A percentile compares a stretch with the other conserved stretches of the same genome.
Conservation (phyloP, 129 eudicot genomes). For the Mikania micrantha region DNA sequence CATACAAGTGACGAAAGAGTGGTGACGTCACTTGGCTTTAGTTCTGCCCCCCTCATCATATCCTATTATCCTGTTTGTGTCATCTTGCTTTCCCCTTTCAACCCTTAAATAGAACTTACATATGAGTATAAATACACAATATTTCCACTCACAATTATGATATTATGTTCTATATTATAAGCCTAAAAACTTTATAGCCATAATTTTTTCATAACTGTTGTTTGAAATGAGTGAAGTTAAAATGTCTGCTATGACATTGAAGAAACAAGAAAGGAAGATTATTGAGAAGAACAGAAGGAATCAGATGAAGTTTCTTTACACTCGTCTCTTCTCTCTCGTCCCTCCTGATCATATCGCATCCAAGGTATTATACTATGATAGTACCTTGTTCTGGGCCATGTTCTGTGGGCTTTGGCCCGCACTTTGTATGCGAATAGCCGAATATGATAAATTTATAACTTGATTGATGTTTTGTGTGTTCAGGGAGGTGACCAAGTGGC, state of each 20-base stretch:
- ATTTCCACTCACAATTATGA: too few species aligned
- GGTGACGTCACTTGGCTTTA: neutral
- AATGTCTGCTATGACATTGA: constrained; percentile 4
- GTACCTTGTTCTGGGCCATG: too few species aligned
- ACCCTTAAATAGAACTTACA: neutral
- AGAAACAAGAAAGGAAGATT: constrained; percentile 42
- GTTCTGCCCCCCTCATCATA: neutral
- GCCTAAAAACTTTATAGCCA: too few species aligned
- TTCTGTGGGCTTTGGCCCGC: too few species aligned
- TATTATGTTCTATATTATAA: too few species aligned
- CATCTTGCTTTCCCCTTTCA: constrained; percentile 10
- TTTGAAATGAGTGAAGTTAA: neutral
- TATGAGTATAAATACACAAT: neutral
- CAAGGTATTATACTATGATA: too few species aligned
- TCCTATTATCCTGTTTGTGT: too few species aligned
- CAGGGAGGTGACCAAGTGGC: constrained; percentile 11
- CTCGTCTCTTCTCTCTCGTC: constrained; percentile 47
- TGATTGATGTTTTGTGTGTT: neutral
- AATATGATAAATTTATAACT: too few species aligned
- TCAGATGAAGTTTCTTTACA: constrained; percentile 52
- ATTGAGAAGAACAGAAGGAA: constrained; percentile 63
- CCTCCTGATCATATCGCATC: constrained; percentile 35
- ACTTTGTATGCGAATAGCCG: too few species aligned
- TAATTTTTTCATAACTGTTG: too few species aligned
- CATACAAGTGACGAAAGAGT: neutral